Percentiles rank a stretch among this genome's conserved stretches.
Conservation (phyloP, 768 basidiomycete species). For the Tylopilus rubrobrunneus region DNA sequence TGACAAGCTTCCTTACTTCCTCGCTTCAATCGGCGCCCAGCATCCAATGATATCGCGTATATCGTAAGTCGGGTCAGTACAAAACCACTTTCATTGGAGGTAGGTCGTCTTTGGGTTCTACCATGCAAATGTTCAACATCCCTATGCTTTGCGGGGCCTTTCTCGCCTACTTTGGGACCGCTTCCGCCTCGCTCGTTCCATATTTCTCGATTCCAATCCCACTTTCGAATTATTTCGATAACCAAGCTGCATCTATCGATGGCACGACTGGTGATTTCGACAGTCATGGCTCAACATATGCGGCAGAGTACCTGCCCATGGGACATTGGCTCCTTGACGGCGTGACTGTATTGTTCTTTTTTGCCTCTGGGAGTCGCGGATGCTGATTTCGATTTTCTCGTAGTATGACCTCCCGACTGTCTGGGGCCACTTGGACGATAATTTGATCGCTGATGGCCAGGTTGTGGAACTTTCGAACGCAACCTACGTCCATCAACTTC, state of each 20-base stretch:
- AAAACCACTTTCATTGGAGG: no score
- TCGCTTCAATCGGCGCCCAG: no score
- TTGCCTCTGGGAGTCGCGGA: background rate
- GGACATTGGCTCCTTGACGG: conserved; percentile 39
- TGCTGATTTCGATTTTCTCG: background rate
- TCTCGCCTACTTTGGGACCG: conserved; percentile 17
- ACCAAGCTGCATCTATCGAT: conserved; percentile 41
- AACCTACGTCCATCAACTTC: conserved; percentile 43
- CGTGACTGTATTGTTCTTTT: conserved; percentile 30
- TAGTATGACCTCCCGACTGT: conserved; percentile 42
- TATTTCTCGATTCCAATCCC: conserved; percentile 34
- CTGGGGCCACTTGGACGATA: conserved; percentile 42
- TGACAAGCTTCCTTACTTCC: no score
- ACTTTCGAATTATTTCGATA: conserved; percentile 34
- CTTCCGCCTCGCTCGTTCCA: conserved; percentile 10
- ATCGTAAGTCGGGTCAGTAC: no score
- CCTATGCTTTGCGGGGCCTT: conserved; percentile 20
- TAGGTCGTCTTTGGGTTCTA: background rate
- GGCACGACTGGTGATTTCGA: conserved; percentile 40
- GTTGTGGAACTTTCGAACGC: conserved; percentile 27
- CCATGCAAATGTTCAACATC: conserved; percentile 17
- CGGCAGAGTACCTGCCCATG: conserved; percentile 37
- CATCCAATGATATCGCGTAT: no score
- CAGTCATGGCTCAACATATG: conserved; percentile 36
- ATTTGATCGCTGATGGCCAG: conserved; percentile 43